A percentile compares a stretch with the other conserved stretches of the same genome.
Conservation (phyloP, 139 green algal species). For the Chlorella sp. region DNA sequence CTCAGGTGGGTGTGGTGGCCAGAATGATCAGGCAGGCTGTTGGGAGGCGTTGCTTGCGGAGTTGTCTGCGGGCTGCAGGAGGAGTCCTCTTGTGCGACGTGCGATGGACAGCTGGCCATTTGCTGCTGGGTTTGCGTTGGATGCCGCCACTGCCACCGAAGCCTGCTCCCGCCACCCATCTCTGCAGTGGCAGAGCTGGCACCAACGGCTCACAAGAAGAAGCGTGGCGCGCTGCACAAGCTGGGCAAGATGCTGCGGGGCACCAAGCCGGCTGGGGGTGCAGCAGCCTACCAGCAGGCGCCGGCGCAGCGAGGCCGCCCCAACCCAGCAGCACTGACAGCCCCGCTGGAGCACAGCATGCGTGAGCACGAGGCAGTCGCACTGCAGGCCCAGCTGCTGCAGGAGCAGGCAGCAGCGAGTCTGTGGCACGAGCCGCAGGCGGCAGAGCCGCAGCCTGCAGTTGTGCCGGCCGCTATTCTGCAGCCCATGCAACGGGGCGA, state of each 20-base stretch:
- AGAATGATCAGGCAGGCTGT: background rate
- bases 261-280: background rate
- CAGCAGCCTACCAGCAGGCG: background rate
- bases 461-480: background rate
- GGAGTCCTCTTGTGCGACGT: too few species aligned
- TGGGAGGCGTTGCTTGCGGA: background rate
- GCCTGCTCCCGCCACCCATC: background rate
- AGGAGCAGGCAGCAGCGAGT: background rate
- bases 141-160: too few species aligned
- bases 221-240: slow-evolving; percentile 37
- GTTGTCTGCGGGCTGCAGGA: too few species aligned
- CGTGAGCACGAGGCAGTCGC: slow-evolving; percentile 1
- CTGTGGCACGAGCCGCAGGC: background rate
- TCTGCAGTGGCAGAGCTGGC: slow-evolving; percentile 20
- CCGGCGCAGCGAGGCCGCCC: background rate
- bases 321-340: slow-evolving; percentile 10
- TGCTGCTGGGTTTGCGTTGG: too few species aligned
- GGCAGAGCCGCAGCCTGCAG: background rate
- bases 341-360: slow-evolving; percentile 31
- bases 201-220: slow-evolving; percentile 21
- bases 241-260: slow-evolving; percentile 39
- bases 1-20: slow-evolving; percentile 2
- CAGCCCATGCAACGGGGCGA: background rate
- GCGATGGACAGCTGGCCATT: too few species aligned
- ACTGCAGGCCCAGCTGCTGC: slow-evolving; percentile 29